Evolutionary conservation across 345 rosid species (phyloP).

Genomic region (Populus ilicifolia): DNA sequence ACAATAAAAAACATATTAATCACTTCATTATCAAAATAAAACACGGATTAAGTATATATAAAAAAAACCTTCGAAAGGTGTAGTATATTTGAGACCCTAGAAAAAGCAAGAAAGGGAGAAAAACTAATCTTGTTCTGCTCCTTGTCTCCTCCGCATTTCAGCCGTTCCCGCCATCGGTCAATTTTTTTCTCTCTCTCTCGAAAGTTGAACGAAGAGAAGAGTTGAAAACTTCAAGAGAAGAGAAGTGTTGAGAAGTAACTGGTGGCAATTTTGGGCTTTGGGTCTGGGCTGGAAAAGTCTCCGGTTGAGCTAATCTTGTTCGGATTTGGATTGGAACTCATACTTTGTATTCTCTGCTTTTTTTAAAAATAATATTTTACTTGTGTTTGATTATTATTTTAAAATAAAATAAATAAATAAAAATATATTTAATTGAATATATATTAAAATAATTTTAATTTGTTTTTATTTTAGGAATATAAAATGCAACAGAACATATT

Average conservation of each 20-base stretch:
- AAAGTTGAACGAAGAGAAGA: too few relatives aligned
- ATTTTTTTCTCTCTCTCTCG: background rate
- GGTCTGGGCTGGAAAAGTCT: background rate
- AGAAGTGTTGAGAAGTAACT: too few relatives aligned
- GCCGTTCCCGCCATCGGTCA: constrained; percentile 50
- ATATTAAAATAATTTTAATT: too few relatives aligned
- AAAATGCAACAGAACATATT: too few relatives aligned
- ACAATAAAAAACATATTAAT: background rate
- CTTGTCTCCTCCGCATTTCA: constrained; percentile 52
- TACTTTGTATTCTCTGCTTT: too few relatives aligned
- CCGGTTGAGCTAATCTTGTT: background rate
- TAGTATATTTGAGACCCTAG: constrained; percentile 24
- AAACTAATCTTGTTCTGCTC: constrained; percentile 55
- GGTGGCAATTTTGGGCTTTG: background rate
- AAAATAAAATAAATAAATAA: too few relatives aligned
- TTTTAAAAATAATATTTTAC: background rate
- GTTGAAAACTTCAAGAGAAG: too few relatives aligned
- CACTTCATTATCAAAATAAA: too few relatives aligned
- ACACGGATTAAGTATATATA: too few relatives aligned
- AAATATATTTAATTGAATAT: too few relatives aligned
- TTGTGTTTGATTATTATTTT: too few relatives aligned
- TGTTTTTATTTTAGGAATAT: too few relatives aligned
- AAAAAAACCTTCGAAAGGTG: background rate
- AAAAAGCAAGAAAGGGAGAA: background rate
- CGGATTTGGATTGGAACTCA: background rate